Base-by-base conservation (phyloP, 345 rosid genomes). In the Syzygium aqueum region DNA sequence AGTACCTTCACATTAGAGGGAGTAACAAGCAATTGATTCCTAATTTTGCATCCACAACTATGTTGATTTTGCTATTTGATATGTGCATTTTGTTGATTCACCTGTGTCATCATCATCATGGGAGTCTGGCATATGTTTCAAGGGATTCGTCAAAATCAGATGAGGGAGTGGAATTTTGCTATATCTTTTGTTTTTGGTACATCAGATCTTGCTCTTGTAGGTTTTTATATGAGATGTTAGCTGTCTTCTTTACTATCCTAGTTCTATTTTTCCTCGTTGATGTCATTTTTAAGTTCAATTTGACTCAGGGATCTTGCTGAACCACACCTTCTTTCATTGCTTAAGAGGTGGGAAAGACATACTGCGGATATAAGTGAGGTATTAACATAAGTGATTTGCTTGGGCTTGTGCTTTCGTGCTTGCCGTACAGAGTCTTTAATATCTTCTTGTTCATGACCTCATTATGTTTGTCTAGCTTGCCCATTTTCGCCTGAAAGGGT, bases 291-390 rank as follows among this genome's bases (percentile, higher is more conserved):
- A 10, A 33, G 59, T 53, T 59, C 87, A 90, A 53, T 85, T 87
- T 87, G 89, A 82, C 87, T 90, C 91, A 96, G 99, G 98, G 98
- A 92, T 90, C 94, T 96, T 91, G 91, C 99, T 65, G 92, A 91
- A 51, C 59, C 85, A 53, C 91, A 91, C 88, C 91, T 96, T 83
- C 65, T 57, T 77, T 87, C 89, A 88, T 87, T 97, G 93, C 90
- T 96, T 53, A 92, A 92, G 90, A 91, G 88, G 83, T 97, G 98
- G 99, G 96, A 94, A 90, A 92, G 84, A 77, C 92, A 92, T 85
- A 90, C 96, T 3, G 85, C 85, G 2, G 94, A 90, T 85, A 85
- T 89, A 82, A 85, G 88, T 86, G 93, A 96, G 98, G 99, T 96
- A 94, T 73, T 84, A 89, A 52, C 19, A 65, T 16, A 51, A 28